Evolutionary conservation across 768 basidiomycete species (phyloP), one percentile per base, ranked within the genome.

Genomic region (Tulasnella sp.): DNA sequence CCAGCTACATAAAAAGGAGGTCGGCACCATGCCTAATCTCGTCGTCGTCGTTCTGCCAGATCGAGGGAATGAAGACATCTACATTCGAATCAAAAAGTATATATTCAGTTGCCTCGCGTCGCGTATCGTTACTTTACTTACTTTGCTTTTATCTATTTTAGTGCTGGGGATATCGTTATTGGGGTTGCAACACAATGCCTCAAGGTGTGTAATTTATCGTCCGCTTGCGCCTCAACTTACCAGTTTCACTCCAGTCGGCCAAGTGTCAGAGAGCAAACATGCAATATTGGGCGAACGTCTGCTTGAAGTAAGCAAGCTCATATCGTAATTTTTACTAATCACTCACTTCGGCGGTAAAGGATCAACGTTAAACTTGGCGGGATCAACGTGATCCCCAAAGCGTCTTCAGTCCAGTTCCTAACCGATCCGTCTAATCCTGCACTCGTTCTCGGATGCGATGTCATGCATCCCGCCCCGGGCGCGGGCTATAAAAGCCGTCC

Each of bases 321-420:
- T 9, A 19, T 11, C 17, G 26, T n/a, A 27, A 13, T 2, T 13
- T 4, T 19, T 30, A 2, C n/a, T 64, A 58, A 51, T 61, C 2
- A 34, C 58, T 64, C 47, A n/a, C n/a, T n/a, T n/a, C n/a, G n/a
- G n/a, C 27, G 17, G n/a, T 29, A 52, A 13, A 49, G 58, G 49
- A 77, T 90, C 65, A 90, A 90, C 62, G 88, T 88, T 19, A 90
- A 91, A 68, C 75, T 90, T 0, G 88, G 88, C 13, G 88, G 88
- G 1, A 85, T 89, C 68, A 91, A 91, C 67, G 79, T 81, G 1
- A 75, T 91, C 29, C 88, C 87, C 0, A 84, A 87, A 52, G 77
- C 84, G 0, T 73, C 77, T 11, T 83, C 83, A 0, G 83, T 86
- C 1, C 74, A 78, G 0, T 76, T 80, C 7, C 73, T 91, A 9